These are phyloP conservation scores for Boletus huronensis DNA, from an alignment of 768 basidiomycete genomes.

Conservation along the genomic window DNA sequence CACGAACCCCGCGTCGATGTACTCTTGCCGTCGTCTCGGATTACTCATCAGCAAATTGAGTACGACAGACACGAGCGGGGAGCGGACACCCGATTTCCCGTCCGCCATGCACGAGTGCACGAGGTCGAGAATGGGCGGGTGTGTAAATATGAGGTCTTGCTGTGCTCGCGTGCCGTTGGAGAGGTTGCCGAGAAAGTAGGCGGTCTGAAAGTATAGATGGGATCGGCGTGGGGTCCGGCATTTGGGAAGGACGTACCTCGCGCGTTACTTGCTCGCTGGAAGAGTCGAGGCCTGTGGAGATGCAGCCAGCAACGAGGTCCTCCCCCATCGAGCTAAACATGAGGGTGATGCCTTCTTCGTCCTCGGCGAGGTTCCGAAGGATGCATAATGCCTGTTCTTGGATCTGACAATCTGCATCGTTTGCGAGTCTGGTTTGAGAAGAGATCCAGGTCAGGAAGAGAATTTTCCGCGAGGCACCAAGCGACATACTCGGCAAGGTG, in stretches of 20 bases:
- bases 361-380: slow-evolving; percentile 62
- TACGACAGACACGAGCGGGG: slow-evolving; percentile 62
- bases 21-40: slow-evolving; percentile 33
- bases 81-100: slow-evolving; percentile 51
- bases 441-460: not conserved
- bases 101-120: slow-evolving; percentile 61
- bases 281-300: slow-evolving; percentile 50
- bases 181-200: slow-evolving; percentile 64
- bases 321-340: slow-evolving; percentile 53
- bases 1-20: slow-evolving; percentile 45
- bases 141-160: slow-evolving; percentile 50
- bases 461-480: not conserved
- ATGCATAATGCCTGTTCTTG: slow-evolving; percentile 73
- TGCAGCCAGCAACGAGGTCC: slow-evolving; percentile 41
- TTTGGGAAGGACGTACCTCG: slow-evolving; percentile 37
- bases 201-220: slow-evolving; percentile 37
- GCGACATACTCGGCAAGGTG: slow-evolving; percentile 50
- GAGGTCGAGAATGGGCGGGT: slow-evolving; percentile 48
- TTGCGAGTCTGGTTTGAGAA: slow-evolving; percentile 42
- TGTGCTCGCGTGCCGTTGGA: slow-evolving; percentile 53
- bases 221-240: no score
- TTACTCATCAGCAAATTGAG: slow-evolving; percentile 50
- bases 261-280: slow-evolving; percentile 51
- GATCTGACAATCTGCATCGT: slow-evolving; percentile 49
- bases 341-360: slow-evolving; percentile 60